Evolutionary conservation across 495 filamentous ascomycete species (phyloP), one percentile per base, ranked within the genome.

Genomic region (Penicillium chermesinum): DNA sequence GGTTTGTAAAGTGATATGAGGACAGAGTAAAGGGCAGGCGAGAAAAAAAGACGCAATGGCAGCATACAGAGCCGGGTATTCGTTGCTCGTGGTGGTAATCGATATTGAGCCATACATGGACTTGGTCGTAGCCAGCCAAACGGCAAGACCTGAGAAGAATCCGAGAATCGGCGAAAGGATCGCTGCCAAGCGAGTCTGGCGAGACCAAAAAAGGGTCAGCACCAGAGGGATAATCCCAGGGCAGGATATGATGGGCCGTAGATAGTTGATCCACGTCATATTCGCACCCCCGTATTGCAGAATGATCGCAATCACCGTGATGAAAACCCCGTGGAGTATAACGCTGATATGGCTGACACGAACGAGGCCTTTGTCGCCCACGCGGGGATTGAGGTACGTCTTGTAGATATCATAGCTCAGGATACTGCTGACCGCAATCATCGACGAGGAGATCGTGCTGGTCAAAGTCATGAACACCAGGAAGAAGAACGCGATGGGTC

Each of bases 381-480:
- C 69, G 8, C 60, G 48, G 0, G 69, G 69, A 47, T 81, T 79
- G 59, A 79, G 53, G 55, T 81, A 80, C 15, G 75, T 78, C 54
- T 79, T 75, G 56, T 75, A 81, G 32, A 72, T 22, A 38, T 72
- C 69, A 30, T 69, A 72, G 7, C 69, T 67, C 18, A 72, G 52
- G 33, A 75, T 75, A 41, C 67, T 71, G 59, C 66, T 69, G 52
- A 75, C 72, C 1, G 72, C 72, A 27, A 75, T 73, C 63, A 75
- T 66, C 7, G 62, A 67, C 1, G 72, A 71, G 12, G 70, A 73
- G 1, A 71, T 61, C 1, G 70, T 72, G 46, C 64, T 73, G 3
- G 76, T 79, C 15, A 79, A 59, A 27, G 76, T 77, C 75, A 80
- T 76, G 61, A 80, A 79, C 1, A 80, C 55, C 2, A 77, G 61